Evolutionary conservation across 2,329 filamentous ascomycete genomes (phyloP).

Genomic region (Aspergillus tubingensis): DNA sequence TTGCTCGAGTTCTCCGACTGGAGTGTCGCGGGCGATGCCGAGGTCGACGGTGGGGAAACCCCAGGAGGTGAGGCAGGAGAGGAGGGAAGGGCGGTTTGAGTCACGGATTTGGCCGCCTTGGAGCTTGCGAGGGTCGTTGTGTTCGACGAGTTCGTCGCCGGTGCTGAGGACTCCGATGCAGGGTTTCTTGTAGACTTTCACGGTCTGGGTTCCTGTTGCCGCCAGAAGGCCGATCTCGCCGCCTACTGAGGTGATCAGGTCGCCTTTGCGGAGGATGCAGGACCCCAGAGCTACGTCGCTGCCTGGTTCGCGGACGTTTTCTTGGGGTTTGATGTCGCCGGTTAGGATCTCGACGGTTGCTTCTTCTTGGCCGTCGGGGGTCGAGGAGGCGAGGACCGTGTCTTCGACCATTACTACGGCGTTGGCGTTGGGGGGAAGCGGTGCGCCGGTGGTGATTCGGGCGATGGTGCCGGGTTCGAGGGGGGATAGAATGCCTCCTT

Average conservation of each 20-base stretch:
- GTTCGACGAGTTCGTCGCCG: slow-evolving; percentile 87
- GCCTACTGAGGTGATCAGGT: slow-evolving; percentile 80
- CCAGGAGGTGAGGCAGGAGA: slow-evolving; percentile 72
- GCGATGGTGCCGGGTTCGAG: slow-evolving; percentile 76
- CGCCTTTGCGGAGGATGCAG: slow-evolving; percentile 72
- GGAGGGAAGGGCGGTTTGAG: slow-evolving; percentile 84
- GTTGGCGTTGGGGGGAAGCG: slow-evolving; percentile 82
- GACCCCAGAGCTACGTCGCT: slow-evolving; percentile 76
- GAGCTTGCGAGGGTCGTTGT: slow-evolving; percentile 63
- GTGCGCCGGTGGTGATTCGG: slow-evolving; percentile 91
- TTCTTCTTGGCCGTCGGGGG: slow-evolving; percentile 80
- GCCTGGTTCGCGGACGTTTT: slow-evolving; percentile 89
- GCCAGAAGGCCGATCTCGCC: slow-evolving; percentile 90
- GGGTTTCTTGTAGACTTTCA: slow-evolving; percentile 73
- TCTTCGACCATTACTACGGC: slow-evolving; percentile 98
- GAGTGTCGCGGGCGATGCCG: slow-evolving; percentile 67
- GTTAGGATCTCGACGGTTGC: slow-evolving; percentile 84
- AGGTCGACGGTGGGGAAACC: slow-evolving; percentile 81
- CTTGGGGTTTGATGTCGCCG: slow-evolving; percentile 69
- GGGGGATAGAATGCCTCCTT: slow-evolving; percentile 62
- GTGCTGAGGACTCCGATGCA: slow-evolving; percentile 86
- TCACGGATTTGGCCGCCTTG: slow-evolving; percentile 85
- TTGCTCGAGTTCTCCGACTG: slow-evolving; percentile 71
- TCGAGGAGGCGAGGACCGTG: slow-evolving; percentile 73
- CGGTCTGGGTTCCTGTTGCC: slow-evolving; percentile 73